Evolutionary conservation across 306 rosid genomes (phyloP).

Genomic region (Corylus avellana): DNA sequence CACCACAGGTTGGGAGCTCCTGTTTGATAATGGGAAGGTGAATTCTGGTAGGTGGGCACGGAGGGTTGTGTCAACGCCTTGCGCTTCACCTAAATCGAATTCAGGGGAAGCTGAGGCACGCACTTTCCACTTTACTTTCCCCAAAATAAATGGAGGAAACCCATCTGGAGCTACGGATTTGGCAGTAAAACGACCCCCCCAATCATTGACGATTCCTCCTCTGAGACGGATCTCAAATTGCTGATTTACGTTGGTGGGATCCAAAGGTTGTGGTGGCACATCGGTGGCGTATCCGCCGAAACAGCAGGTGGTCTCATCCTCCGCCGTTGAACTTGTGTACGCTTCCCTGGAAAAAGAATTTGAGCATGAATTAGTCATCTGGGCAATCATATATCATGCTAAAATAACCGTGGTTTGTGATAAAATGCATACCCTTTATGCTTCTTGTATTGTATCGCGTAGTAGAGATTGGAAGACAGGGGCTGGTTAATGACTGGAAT

Average conservation of each 20-base stretch:
- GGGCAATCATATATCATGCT: not conserved
- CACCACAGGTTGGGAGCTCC: slow-evolving; percentile 23
- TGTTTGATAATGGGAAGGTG: slow-evolving; percentile 12
- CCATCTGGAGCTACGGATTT: slow-evolving; percentile 36
- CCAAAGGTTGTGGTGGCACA: slow-evolving; percentile 28
- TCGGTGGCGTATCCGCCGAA: slow-evolving; percentile 11
- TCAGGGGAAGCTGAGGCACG: not conserved
- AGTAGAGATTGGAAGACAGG: not conserved
- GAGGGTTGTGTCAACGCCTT: slow-evolving; percentile 33
- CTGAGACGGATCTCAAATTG: slow-evolving; percentile 29
- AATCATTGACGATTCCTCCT: slow-evolving; percentile 9
- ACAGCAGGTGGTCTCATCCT: slow-evolving; percentile 24
- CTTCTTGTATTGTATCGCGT: not conserved
- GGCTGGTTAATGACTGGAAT: slow-evolving; percentile 15
- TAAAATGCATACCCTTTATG: slow-evolving; percentile 15
- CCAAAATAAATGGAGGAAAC: slow-evolving; percentile 38
- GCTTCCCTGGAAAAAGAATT: slow-evolving; percentile 31
- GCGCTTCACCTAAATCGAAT: slow-evolving; percentile 37
- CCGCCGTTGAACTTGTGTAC: slow-evolving; percentile 33
- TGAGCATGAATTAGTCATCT: not conserved
- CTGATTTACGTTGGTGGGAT: slow-evolving; percentile 26
- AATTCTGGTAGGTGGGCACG: slow-evolving; percentile 36
- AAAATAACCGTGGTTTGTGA: not conserved
- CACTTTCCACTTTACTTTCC: slow-evolving; percentile 35
- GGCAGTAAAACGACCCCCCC: slow-evolving; percentile 33